phyloP scores from a whole-genome alignment of 2,329 filamentous ascomycete species.

The Pseudocercospora eumusae region DNA sequence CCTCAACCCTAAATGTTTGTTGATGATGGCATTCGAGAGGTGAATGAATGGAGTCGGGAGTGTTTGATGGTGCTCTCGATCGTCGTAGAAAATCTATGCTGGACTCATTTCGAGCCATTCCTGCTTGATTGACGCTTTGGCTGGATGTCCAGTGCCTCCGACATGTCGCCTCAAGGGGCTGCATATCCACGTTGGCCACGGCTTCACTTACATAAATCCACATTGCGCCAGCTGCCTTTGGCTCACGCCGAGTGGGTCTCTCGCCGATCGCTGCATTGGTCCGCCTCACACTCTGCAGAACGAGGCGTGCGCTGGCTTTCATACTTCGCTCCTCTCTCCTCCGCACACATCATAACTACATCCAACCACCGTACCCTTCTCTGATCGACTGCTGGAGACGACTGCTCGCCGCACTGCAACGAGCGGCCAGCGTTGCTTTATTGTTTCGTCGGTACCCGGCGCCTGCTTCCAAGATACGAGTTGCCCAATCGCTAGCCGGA shows the following conservation, averaged over 20 bases:
- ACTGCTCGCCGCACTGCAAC: background rate
- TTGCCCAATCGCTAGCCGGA: background rate
- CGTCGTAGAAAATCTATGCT: background rate
- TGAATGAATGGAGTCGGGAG: background rate
- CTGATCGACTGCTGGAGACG: background rate
- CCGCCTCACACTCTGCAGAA: slow-evolving; percentile 21
- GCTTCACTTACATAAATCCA: background rate
- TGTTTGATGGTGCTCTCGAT: background rate
- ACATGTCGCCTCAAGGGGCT: background rate
- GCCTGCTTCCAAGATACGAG: slow-evolving; percentile 1
- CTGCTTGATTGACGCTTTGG: no score
- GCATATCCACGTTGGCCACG: background rate
- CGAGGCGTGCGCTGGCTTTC: slow-evolving; percentile 24
- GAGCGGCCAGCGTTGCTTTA: background rate
- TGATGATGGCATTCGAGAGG: background rate
- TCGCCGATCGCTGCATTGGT: slow-evolving; percentile 24
- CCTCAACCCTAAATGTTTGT: slow-evolving; percentile 10
- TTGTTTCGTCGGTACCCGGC: slow-evolving; percentile 4
- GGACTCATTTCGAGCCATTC: background rate
- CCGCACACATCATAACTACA: slow-evolving; percentile 9
- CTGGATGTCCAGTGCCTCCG: background rate
- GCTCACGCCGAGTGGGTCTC: slow-evolving; percentile 16
- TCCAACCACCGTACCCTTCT: slow-evolving; percentile 10
- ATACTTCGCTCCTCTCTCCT: slow-evolving; percentile 15
- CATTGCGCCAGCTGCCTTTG: slow-evolving; percentile 8